phyloP scores from a whole-genome alignment of 2,329 filamentous ascomycete genomes.

The Fusarium graminum region DNA sequence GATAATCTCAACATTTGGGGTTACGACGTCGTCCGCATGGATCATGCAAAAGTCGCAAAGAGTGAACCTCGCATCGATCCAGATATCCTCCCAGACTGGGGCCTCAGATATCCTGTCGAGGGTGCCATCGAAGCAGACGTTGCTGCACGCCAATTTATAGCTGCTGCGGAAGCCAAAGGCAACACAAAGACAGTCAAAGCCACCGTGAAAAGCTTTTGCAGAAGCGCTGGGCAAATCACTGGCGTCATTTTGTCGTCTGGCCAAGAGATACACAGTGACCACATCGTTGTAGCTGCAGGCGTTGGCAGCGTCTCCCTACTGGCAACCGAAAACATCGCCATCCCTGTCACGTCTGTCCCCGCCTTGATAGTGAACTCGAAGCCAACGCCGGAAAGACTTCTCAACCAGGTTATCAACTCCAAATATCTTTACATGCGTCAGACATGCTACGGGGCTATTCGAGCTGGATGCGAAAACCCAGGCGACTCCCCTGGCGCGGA shows the following conservation, averaged over 20 bases:
- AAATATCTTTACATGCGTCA: constrained; percentile 31
- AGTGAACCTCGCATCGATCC: constrained; percentile 12
- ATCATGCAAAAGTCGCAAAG: not conserved
- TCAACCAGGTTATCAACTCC: constrained; percentile 22
- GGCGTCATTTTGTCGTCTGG: constrained; percentile 22
- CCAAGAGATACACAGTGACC: not conserved
- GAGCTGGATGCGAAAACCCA: constrained; percentile 29
- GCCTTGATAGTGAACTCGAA: constrained; percentile 34
- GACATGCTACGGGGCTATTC: constrained; percentile 23
- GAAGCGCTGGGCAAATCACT: not conserved
- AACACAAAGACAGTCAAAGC: not conserved
- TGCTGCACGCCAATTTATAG: constrained; percentile 28
- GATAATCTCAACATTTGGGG: constrained; percentile 21
- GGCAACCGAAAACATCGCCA: not conserved
- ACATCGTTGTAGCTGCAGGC: constrained; percentile 33
- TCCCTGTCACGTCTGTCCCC: constrained; percentile 15
- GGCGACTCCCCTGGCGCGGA: constrained; percentile 29
- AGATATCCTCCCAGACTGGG: constrained; percentile 11
- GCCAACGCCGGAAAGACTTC: not conserved
- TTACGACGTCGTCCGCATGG: constrained; percentile 6
- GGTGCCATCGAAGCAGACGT: constrained; percentile 35
- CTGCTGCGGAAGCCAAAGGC: constrained; percentile 1
- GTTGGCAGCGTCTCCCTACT: constrained; percentile 24
- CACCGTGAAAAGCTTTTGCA: not conserved
- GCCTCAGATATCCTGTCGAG: constrained; percentile 19